Evolutionary conservation across 257 asterid species (phyloP), one percentile per base, ranked within the genome.

Genomic region (Ophiorrhiza pumila): DNA sequence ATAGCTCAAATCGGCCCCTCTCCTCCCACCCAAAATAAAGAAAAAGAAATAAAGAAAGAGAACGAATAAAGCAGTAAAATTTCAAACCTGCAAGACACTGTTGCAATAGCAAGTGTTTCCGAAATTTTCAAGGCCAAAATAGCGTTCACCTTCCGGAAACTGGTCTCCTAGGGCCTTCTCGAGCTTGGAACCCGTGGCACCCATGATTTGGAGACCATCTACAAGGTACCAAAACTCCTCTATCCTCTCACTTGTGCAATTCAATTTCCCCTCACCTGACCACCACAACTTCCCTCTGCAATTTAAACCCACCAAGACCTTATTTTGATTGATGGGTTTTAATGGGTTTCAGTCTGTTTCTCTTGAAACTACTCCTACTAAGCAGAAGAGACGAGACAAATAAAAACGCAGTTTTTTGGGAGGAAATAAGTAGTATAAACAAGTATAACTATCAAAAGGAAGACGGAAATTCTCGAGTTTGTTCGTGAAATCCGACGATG

Each of bases 151-250:
- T 73, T 82, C 86, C 6, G 83, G 86, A 34, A 82, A 82, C 65
- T 82, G 86, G 69, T 82, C 86, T 32, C 83, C 86, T 23, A 82
- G 49, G 68, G 78, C 86, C 74, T 82, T 82, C 80, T 82, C 86
- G 47, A 82, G 78, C 76, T 73, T 82, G 22, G 86, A 82, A 52
- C 86, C 86, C 42, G 81, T 65, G 32, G 81, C 83, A 29, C 86
- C 86, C 86, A 82, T 82, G 73, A 11, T 23, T 45, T 43, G 79
- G 79, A 80, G 79, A 83, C 88, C 92, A 77, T 87, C 89, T 49
- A 87, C 84, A 72, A 83, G 73, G 68, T 83, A 87, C 88, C 89
- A 87, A 76, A 85, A 83, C 77, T 85, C 91, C 80, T 83, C 91
- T 87, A 87, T 85, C 72, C 83, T 85, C 73, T 71, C 34, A 42